phyloP scores from a whole-genome alignment of 352 stramenopile genomes.

The Phytophthora tentaculata region DNA sequence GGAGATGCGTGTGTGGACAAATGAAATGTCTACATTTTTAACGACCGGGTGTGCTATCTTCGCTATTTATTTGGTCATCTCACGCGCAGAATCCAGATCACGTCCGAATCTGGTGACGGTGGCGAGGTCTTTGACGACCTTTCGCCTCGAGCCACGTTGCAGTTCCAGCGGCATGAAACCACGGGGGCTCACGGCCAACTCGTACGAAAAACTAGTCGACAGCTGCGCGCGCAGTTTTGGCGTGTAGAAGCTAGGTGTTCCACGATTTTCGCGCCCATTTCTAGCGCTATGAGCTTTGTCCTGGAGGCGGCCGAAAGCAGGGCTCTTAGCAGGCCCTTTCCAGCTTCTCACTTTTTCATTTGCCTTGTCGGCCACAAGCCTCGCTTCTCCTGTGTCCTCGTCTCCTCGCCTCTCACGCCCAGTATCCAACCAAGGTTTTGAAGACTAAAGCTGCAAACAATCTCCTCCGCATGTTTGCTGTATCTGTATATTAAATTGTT shows the following conservation, averaged over 20 bases:
- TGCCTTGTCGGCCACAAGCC: background rate
- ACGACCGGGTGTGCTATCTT: no score
- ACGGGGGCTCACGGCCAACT: background rate
- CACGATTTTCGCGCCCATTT: background rate
- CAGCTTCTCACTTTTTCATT: background rate
- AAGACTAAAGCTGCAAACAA: background rate
- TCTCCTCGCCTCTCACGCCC: background rate
- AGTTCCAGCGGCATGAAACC: background rate
- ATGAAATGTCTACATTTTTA: no score
- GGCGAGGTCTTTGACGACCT: background rate
- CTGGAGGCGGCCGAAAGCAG: background rate
- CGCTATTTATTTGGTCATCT: no score
- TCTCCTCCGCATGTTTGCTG: background rate
- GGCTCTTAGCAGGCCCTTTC: background rate
- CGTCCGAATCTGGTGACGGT: background rate
- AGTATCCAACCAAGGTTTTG: background rate
- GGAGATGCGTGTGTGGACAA: no score
- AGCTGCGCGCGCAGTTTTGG: constrained; percentile 5
- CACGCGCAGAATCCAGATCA: background rate
- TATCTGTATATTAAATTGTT: no score
- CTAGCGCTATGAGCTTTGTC: background rate
- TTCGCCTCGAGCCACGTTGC: constrained; percentile 7
- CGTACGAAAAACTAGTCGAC: background rate
- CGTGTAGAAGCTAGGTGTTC: constrained; percentile 7
- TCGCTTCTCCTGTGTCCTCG: background rate